These are phyloP conservation scores for Endotrypanum monterogeii DNA, from an alignment of 208 protist species.

Conservation along the genomic window DNA sequence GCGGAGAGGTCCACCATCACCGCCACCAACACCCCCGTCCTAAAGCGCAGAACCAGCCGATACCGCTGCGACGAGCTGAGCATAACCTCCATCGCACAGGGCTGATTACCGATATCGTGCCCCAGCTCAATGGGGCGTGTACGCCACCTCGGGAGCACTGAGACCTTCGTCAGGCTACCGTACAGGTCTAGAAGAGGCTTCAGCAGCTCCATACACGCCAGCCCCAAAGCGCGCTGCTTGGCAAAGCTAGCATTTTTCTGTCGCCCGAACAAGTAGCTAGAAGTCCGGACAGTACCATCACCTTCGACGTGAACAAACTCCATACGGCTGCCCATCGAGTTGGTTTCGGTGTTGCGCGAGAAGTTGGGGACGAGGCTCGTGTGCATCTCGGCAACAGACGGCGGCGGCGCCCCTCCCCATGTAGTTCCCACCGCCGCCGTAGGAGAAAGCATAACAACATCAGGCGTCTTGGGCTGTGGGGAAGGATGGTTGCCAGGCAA, in stretches of 20 bases:
- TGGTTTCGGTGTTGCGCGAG: constrained; percentile 33
- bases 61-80: constrained; percentile 51
- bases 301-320: constrained; percentile 74
- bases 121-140: constrained; percentile 65
- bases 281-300: constrained; percentile 73
- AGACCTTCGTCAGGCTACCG: constrained; percentile 40
- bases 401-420: constrained; percentile 23
- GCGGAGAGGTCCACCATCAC: constrained; percentile 71
- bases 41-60: constrained; percentile 68
- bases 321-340: constrained; percentile 54
- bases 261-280: constrained; percentile 63
- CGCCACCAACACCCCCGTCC: constrained; percentile 53
- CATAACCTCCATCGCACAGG: constrained; percentile 45
- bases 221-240: constrained; percentile 50
- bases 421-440: constrained; percentile 8
- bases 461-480: constrained; percentile 3
- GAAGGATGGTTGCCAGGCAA: background rate
- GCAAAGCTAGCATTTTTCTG: constrained; percentile 67
- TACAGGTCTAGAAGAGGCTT: constrained; percentile 58
- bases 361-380: constrained; percentile 58
- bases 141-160: constrained; percentile 63
- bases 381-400: constrained; percentile 30
- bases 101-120: constrained; percentile 42
- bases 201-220: constrained; percentile 45
- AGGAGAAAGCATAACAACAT: constrained; percentile 4